These are phyloP conservation scores for Litchi chinensis DNA, from an alignment of 345 rosid species.

Conservation along the genomic window DNA sequence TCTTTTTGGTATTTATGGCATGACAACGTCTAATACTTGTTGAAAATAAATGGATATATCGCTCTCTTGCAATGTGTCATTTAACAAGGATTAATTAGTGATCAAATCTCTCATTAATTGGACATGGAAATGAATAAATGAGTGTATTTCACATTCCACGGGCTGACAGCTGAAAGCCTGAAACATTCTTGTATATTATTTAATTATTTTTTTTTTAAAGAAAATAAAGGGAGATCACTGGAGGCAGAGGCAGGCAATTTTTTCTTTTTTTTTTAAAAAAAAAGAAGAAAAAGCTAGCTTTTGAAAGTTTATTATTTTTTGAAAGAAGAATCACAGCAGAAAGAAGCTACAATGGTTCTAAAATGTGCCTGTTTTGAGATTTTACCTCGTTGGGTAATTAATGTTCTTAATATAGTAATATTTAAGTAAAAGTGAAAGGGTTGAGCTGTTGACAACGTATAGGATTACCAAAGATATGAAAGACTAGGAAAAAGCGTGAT, in stretches of 20 bases:
- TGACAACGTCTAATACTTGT: too few relatives aligned
- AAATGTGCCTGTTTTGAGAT: neutral
- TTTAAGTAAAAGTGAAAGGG: neutral
- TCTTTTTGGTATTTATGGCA: too few relatives aligned
- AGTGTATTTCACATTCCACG: too few relatives aligned
- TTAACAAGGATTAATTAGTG: too few relatives aligned
- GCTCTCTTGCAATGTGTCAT: too few relatives aligned
- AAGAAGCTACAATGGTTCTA: neutral
- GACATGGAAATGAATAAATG: too few relatives aligned
- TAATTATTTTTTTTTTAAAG: too few relatives aligned
- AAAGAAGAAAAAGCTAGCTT: neutral
- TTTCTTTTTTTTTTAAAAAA: too few relatives aligned
- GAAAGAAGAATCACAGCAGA: neutral
- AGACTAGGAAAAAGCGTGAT: slow-evolving; percentile 7
- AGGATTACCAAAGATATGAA: slow-evolving; percentile 8
- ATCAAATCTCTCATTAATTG: too few relatives aligned
- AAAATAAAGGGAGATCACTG: neutral
- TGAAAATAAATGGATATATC: too few relatives aligned
- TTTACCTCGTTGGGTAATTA: neutral
- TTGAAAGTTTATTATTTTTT: neutral
- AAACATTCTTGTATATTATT: too few relatives aligned
- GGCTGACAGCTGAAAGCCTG: too few relatives aligned
- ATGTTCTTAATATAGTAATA: neutral
- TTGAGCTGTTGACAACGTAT: slow-evolving; percentile 4
- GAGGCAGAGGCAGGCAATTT: neutral